Percentiles rank a stretch among this genome's conserved stretches.
Conservation (phyloP, 164 flowering plant species). For the Tinospora cordifolia region DNA sequence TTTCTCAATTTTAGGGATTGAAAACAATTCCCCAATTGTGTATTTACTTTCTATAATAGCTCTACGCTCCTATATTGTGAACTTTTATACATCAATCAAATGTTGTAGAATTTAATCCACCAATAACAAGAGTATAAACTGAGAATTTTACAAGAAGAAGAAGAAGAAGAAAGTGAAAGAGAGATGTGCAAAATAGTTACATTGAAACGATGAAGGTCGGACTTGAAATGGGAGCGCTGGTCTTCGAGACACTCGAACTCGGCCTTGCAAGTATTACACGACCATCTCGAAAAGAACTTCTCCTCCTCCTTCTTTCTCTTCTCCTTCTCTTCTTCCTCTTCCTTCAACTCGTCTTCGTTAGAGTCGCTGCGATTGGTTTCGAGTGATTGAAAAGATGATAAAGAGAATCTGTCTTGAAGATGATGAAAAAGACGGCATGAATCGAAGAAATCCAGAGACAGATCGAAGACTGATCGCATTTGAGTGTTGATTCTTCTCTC, state of each 20-base stretch:
- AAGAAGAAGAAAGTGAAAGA: not conserved
- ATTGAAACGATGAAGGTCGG: slow-evolving; percentile 81
- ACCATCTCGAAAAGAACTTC: slow-evolving; percentile 36
- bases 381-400: not conserved
- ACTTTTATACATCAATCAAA: too few relatives aligned
- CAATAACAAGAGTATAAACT: not conserved
- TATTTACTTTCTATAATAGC: too few relatives aligned
- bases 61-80: too few relatives aligned
- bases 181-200: slow-evolving; percentile 25
- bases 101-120: not conserved
- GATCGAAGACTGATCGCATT: slow-evolving; percentile 55
- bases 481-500: slow-evolving; percentile 10
- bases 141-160: too few relatives aligned
- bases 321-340: not conserved
- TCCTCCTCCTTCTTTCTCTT: slow-evolving; percentile 5
- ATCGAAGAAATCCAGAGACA: slow-evolving; percentile 53
- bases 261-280: slow-evolving; percentile 73
- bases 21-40: too few relatives aligned
- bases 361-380: slow-evolving; percentile 5
- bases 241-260: slow-evolving; percentile 81
- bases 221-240: slow-evolving; percentile 88
- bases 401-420: slow-evolving; percentile 19
- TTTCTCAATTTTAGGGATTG: too few relatives aligned
- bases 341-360: slow-evolving; percentile 6
- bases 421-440: slow-evolving; percentile 49